Conservation (phyloP, 2,329 filamentous ascomycete genomes). For the Leptographium wingfieldii region DNA sequence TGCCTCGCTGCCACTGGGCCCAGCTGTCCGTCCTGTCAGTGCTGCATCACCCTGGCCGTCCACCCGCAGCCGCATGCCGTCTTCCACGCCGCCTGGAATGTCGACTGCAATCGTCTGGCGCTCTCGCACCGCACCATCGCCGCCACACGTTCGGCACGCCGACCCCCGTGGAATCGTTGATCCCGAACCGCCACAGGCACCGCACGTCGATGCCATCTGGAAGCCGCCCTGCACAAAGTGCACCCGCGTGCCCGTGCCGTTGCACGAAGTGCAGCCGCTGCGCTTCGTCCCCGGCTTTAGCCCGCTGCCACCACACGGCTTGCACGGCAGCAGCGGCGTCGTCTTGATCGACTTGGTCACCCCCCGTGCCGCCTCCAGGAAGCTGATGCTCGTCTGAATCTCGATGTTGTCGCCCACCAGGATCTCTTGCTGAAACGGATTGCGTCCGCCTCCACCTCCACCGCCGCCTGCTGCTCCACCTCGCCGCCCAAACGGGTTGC, state of each 20-base stretch:
- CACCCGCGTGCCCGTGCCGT: slow-evolving; percentile 74
- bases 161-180: slow-evolving; percentile 62
- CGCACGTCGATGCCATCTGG: slow-evolving; percentile 88
- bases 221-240: slow-evolving; percentile 88
- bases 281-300: slow-evolving; percentile 69
- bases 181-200: slow-evolving; percentile 67
- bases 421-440: slow-evolving; percentile 65
- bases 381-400: slow-evolving; percentile 82
- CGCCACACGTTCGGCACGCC: slow-evolving; percentile 68
- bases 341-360: slow-evolving; percentile 78
- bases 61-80: slow-evolving; percentile 84
- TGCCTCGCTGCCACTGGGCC: background rate
- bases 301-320: slow-evolving; percentile 71
- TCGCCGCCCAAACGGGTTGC: slow-evolving; percentile 31
- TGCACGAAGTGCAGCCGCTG: slow-evolving; percentile 64
- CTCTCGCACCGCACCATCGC: slow-evolving; percentile 74
- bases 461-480: slow-evolving; percentile 16
- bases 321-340: slow-evolving; percentile 68
- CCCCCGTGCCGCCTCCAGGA: slow-evolving; percentile 92
- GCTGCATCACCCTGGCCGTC: slow-evolving; percentile 81
- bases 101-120: slow-evolving; percentile 75
- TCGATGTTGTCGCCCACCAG: slow-evolving; percentile 94
- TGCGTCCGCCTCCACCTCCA: slow-evolving; percentile 36
- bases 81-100: slow-evolving; percentile 90
- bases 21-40: slow-evolving; percentile 53